Conservation (phyloP, 306 rosid genomes). For the Albizia julibrissin region DNA sequence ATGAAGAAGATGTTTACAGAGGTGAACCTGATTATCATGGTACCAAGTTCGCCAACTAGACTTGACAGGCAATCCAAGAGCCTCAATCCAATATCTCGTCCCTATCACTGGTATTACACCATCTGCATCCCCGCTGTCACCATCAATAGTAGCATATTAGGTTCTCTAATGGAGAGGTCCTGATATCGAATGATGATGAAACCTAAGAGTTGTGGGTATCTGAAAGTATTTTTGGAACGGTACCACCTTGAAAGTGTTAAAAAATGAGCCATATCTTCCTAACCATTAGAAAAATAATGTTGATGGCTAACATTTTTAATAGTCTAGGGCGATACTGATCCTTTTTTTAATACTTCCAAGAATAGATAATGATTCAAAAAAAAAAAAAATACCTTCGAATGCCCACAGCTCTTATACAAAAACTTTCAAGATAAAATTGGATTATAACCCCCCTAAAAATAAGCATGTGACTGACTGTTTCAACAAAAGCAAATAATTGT, state of each 20-base stretch:
- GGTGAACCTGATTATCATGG: constrained; percentile 44
- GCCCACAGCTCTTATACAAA: too few species aligned
- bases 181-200: constrained; percentile 11
- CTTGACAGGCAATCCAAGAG: constrained; percentile 48
- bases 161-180: constrained; percentile 11
- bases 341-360: too few species aligned
- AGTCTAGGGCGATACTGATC: too few species aligned
- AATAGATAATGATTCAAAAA: too few species aligned
- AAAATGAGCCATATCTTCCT: too few species aligned
- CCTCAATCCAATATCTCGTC: constrained; percentile 56
- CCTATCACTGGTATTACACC: constrained; percentile 58
- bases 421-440: too few species aligned
- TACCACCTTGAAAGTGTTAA: too few species aligned
- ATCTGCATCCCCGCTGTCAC: constrained; percentile 58
- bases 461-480: constrained; percentile 27
- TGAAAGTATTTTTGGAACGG: too few species aligned
- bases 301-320: too few species aligned
- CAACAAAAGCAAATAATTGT: constrained; percentile 22
- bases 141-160: background rate
- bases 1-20: background rate
- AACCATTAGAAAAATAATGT: too few species aligned
- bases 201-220: background rate
- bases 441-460: too few species aligned
- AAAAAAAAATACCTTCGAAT: too few species aligned
- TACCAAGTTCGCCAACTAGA: constrained; percentile 58